Evolutionary conservation across 257 asterid genomes (phyloP).

Genomic region (Rhazya stricta): DNA sequence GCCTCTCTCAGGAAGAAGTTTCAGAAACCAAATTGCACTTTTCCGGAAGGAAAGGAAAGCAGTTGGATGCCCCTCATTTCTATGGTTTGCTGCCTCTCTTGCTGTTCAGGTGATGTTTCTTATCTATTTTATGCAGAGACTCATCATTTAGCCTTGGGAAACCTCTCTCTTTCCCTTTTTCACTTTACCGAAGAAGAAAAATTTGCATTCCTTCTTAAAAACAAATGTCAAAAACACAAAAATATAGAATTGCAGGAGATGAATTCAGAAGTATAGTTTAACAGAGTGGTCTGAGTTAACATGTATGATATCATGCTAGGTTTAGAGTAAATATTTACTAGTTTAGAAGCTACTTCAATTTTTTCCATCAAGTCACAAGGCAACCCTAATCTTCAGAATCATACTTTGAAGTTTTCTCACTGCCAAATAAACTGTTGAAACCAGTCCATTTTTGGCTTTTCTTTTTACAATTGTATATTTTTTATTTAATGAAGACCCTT

Average conservation of each 20-base stretch:
- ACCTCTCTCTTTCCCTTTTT: neutral
- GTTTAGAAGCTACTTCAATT: neutral
- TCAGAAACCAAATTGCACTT: constrained; percentile 50
- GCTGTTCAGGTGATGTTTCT: constrained; percentile 65
- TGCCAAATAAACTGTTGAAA: neutral
- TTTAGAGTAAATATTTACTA: neutral
- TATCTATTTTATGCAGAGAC: constrained; percentile 5
- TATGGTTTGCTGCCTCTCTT: constrained; percentile 66
- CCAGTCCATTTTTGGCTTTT: neutral
- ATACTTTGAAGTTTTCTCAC: neutral
- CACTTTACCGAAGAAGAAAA: neutral
- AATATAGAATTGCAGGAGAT: neutral
- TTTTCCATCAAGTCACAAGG: neutral
- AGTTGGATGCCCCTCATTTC: constrained; percentile 67
- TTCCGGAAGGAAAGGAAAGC: constrained; percentile 72
- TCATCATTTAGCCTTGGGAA: constrained; percentile 6
- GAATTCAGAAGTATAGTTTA: neutral
- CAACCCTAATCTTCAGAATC: neutral
- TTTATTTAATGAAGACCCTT: neutral
- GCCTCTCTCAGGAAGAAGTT: constrained; percentile 66
- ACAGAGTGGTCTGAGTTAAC: neutral
- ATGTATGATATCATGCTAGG: neutral
- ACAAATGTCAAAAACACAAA: neutral
- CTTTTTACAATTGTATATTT: too few species aligned
- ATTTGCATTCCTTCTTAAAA: neutral